phyloP scores from a whole-genome alignment of 495 filamentous ascomycete species.

The Trypethelium eluteriae region DNA sequence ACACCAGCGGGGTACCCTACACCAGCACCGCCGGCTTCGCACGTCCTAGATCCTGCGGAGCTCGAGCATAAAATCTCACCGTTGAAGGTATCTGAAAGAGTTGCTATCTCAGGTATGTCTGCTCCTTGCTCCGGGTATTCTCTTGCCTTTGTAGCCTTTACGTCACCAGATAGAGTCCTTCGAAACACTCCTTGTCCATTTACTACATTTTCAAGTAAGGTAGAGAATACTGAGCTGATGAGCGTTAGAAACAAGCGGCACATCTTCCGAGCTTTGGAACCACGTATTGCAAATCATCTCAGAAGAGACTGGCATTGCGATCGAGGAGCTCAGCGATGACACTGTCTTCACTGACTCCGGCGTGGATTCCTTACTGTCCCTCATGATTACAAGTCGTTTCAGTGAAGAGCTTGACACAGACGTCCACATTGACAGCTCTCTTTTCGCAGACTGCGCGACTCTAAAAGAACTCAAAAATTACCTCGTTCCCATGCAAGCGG shows the following conservation, averaged over 20 bases:
- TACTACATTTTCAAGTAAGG: not conserved
- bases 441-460: constrained; percentile 40
- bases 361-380: constrained; percentile 47
- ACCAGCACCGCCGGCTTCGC: not conserved
- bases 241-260: not conserved
- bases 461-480: constrained; percentile 38
- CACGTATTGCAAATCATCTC: constrained; percentile 45
- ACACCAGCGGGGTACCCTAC: not conserved
- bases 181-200: not conserved
- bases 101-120: not conserved
- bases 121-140: not conserved
- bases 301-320: constrained; percentile 55
- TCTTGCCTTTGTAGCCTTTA: not conserved
- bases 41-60: not conserved
- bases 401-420: constrained; percentile 41
- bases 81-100: not conserved
- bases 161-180: not conserved
- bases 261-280: constrained; percentile 2
- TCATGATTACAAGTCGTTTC: constrained; percentile 40
- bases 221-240: not conserved
- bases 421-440: constrained; percentile 3
- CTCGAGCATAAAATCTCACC: not conserved
- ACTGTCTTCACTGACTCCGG: constrained; percentile 46
- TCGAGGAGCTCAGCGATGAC: constrained; percentile 52
- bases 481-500: constrained; percentile 19